Conservation (phyloP, 2,329 filamentous ascomycete genomes). For the Thermothelomyces thermophilus region DNA sequence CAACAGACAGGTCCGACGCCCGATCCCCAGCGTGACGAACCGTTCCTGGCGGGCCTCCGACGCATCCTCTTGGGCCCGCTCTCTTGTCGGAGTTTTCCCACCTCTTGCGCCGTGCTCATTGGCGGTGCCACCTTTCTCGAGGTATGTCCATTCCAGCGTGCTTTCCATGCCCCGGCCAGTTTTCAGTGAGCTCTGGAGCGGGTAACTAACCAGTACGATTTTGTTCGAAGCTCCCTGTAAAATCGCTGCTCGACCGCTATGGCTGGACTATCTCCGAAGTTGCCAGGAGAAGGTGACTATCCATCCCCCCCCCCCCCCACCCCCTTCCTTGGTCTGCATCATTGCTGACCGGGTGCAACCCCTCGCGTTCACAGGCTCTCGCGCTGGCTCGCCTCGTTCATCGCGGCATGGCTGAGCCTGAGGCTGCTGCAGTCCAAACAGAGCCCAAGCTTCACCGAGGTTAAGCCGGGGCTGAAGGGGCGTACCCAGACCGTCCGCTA, state of each 20-base stretch:
- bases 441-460: conserved; percentile 38
- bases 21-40: conserved; percentile 15
- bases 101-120: conserved; percentile 55
- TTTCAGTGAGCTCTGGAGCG: not conserved
- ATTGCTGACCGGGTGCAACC: not conserved
- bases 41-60: conserved; percentile 31
- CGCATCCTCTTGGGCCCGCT: conserved; percentile 46
- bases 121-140: conserved; percentile 57
- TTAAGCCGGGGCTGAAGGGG: conserved; percentile 22
- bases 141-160: conserved; percentile 33
- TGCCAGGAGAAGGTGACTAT: conserved; percentile 31
- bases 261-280: conserved; percentile 24
- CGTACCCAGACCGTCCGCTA: conserved; percentile 27
- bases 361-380: conserved; percentile 42
- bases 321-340: not conserved
- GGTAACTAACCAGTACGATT: not conserved
- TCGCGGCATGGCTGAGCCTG: conserved; percentile 52
- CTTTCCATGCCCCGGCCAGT: not conserved
- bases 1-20: conserved; percentile 1
- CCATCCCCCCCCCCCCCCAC: not conserved
- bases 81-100: conserved; percentile 51
- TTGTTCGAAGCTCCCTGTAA: conserved; percentile 29
- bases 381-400: conserved; percentile 51
- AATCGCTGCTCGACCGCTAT: conserved; percentile 25
- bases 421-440: conserved; percentile 52